A percentile compares a stretch with the other conserved stretches of the same genome.
Conservation (phyloP, 2,329 filamentous ascomycete genomes). For the Xylariaceae sp. region DNA sequence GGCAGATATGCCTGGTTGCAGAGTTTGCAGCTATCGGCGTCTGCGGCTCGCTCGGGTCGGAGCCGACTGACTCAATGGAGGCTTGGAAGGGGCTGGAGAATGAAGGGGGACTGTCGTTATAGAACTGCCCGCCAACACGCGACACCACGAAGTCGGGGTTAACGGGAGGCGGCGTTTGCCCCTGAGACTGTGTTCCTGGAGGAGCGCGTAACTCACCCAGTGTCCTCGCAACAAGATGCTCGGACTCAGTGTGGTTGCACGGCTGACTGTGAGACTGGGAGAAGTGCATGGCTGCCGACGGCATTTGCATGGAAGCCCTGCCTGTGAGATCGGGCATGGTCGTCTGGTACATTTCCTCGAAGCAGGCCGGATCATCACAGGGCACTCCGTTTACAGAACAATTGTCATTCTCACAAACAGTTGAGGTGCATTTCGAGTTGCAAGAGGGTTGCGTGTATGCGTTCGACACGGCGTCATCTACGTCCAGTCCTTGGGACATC, state of each 20-base stretch:
- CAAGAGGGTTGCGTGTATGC: slow-evolving; percentile 23
- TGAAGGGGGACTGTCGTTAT: slow-evolving; percentile 10
- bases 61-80: not conserved
- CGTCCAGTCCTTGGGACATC: slow-evolving; percentile 7
- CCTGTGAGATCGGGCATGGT: slow-evolving; percentile 7
- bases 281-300: not conserved
- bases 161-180: slow-evolving; percentile 12
- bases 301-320: not conserved
- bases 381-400: slow-evolving; percentile 27
- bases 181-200: slow-evolving; percentile 11
- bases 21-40: slow-evolving; percentile 2
- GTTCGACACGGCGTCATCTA: slow-evolving; percentile 23
- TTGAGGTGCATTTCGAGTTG: slow-evolving; percentile 24
- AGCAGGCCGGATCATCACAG: slow-evolving; percentile 27
- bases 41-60: slow-evolving; percentile 1
- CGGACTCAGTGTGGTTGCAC: slow-evolving; percentile 30
- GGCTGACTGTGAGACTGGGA: slow-evolving; percentile 18
- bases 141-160: slow-evolving; percentile 19
- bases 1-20: slow-evolving; percentile 19
- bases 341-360: slow-evolving; percentile 14
- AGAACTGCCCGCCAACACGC: slow-evolving; percentile 10
- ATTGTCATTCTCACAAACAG: slow-evolving; percentile 28
- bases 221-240: slow-evolving; percentile 30
- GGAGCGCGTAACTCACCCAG: slow-evolving; percentile 28
- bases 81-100: slow-evolving; percentile 9